These are phyloP conservation scores for Vanrija pseudolonga DNA, from an alignment of 1,284 basidiomycete species.

Conservation along the genomic window DNA sequence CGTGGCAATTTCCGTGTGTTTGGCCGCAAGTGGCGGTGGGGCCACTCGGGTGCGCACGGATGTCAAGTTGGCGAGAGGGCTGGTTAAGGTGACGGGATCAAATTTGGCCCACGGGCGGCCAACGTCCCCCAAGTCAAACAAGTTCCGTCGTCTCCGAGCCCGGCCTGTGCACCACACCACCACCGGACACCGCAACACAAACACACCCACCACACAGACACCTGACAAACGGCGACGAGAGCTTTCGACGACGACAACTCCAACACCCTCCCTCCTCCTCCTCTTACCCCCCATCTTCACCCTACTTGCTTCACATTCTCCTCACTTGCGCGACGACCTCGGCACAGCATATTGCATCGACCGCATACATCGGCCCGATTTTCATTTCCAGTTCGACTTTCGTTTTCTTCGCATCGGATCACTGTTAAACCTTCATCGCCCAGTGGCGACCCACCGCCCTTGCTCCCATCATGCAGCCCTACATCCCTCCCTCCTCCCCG, in stretches of 20 bases:
- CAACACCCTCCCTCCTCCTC: not conserved
- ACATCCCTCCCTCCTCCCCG: conserved; percentile 35
- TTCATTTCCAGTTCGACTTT: not conserved
- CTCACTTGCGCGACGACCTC: not conserved
- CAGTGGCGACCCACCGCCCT: not conserved
- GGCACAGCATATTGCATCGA: no score
- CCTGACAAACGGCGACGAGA: not conserved
- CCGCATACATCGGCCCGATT: no score
- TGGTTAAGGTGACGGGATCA: no score
- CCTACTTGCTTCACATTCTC: not conserved
- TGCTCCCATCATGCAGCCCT: conserved; percentile 37
- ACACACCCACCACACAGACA: not conserved
- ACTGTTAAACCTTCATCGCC: not conserved
- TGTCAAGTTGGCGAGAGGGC: no score
- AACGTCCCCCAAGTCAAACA: no score
- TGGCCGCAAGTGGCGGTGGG: no score
- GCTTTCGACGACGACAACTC: not conserved
- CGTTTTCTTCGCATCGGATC: no score
- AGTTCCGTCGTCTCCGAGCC: no score
- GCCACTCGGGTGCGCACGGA: no score
- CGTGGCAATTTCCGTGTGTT: not conserved
- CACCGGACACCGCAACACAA: no score
- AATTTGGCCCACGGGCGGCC: no score
- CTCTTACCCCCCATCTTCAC: not conserved
- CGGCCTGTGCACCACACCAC: no score